These are phyloP conservation scores for Agrocybe chaxingu DNA, from an alignment of 768 basidiomycete species.

Conservation along the genomic window DNA sequence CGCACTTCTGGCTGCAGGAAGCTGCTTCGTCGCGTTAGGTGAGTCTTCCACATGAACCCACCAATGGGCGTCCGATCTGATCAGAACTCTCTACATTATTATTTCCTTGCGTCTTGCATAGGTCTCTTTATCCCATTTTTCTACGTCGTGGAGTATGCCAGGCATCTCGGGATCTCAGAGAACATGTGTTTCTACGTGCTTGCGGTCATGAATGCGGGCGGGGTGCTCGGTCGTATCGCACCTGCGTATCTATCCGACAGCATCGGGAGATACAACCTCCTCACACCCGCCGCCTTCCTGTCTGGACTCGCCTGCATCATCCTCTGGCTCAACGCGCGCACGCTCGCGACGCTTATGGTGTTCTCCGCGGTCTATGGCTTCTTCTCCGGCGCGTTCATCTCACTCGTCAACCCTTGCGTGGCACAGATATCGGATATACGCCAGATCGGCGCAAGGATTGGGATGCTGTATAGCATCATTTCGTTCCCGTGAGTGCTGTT, in stretches of 20 bases:
- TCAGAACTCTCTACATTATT: not conserved
- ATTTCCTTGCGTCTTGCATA: conserved; percentile 19
- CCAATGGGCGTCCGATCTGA: not conserved
- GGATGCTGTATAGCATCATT: conserved; percentile 60
- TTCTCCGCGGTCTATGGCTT: conserved; percentile 62
- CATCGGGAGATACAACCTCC: conserved; percentile 65
- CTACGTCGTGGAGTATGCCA: conserved; percentile 62
- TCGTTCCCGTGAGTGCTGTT: conserved; percentile 63
- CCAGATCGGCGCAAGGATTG: conserved; percentile 62
- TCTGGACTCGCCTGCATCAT: conserved; percentile 57
- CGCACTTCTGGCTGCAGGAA: conserved; percentile 48
- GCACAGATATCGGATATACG: conserved; percentile 59
- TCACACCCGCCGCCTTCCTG: conserved; percentile 59
- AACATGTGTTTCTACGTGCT: conserved; percentile 52
- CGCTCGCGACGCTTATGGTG: conserved; percentile 37
- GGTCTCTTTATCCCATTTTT: conserved; percentile 73
- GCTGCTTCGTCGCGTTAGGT: conserved; percentile 63
- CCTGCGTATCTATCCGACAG: conserved; percentile 65
- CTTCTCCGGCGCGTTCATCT: conserved; percentile 66
- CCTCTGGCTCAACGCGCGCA: conserved; percentile 51
- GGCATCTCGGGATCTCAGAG: conserved; percentile 34
- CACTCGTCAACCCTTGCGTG: conserved; percentile 65
- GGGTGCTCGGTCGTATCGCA: conserved; percentile 59
- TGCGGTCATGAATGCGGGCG: conserved; percentile 67
- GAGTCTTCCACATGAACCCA: conserved; percentile 14